Base-by-base conservation (phyloP, 257 asterid genomes). In the Sherardia arvensis region DNA sequence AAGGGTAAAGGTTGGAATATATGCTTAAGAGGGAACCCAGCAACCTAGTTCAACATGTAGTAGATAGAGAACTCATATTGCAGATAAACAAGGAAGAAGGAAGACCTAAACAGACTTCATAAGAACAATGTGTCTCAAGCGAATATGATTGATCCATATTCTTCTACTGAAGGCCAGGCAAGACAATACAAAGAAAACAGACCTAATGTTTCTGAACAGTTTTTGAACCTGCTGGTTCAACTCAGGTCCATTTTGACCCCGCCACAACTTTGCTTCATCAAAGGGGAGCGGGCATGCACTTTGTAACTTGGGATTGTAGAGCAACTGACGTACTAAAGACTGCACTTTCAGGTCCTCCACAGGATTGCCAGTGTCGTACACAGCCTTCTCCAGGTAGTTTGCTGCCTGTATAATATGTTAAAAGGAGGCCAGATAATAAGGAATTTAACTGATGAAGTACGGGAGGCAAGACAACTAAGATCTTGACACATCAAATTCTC, bases 231-330 rank as follows among this genome's bases (percentile, higher is more conserved):
- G 91, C 66, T 63, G 88, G 81, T 76, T 91, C 65, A 91, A 76
- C 79, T 91, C 95, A 10, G 98, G 96, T 55, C 94, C 94, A 79
- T 91, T 80, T 80, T 83, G 93, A 70, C 98, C 98, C 77, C 88
- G 85, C 98, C 98, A 88, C 78, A 91, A 73, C 84, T 91, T 87
- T 62, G 96, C 98, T 77, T 88, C 98, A 59, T 88, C 96, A 64
- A 86, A 91, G 1, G 98, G 98, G 74, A 88, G 85, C 1, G 96
- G 96, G 61, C 98, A 91, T 29, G 95, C 95, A 60, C 83, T 75
- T 76, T 74, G 96, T 57, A 91, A 84, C 69, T 86, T 87, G 4
- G 91, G 88, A 71, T 88, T 78, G 80, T 91, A 84, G 74, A 91
- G 80, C 22, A 91, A 69, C 76, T 88, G 95, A 3, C 83, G 85